Conservation (phyloP, 352 stramenopile species). For the Plasmopara halstedii region DNA sequence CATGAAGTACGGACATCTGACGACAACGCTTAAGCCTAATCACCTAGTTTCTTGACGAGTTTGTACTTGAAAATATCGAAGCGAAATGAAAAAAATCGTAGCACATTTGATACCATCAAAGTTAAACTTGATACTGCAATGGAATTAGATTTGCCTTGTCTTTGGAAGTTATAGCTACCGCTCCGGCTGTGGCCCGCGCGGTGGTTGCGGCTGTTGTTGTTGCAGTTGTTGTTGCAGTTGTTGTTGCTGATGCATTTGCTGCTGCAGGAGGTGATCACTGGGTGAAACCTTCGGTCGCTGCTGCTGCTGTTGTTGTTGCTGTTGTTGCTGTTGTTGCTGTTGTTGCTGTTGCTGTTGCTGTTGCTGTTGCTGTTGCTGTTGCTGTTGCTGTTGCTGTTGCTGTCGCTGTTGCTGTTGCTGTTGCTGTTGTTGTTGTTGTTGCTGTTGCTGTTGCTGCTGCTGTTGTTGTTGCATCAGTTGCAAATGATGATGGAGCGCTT, state of each 20-base stretch:
- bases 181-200: too few species aligned
- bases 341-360: conserved; percentile 54
- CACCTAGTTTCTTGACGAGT: too few species aligned
- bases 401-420: conserved; percentile 40
- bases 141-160: conserved; percentile 20
- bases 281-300: conserved; percentile 6
- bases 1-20: conserved; percentile 69
- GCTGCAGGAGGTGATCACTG: conserved; percentile 3
- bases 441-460: conserved; percentile 25
- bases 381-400: conserved; percentile 34
- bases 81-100: too few species aligned
- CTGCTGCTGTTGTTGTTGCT: conserved; percentile 40
- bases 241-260: conserved; percentile 28
- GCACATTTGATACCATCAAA: too few species aligned
- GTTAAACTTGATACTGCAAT: too few species aligned
- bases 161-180: conserved; percentile 1
- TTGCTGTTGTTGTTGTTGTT: conserved; percentile 25
- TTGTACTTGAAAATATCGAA: too few species aligned
- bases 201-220: conserved; percentile 4
- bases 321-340: conserved; percentile 37
- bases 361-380: conserved; percentile 31
- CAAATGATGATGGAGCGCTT: conserved; percentile 41
- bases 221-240: neutral
- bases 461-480: conserved; percentile 44
- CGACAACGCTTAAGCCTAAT: too few species aligned